Base-by-base conservation (phyloP, 805 yeast species). In the Yamadazyma sp. region DNA sequence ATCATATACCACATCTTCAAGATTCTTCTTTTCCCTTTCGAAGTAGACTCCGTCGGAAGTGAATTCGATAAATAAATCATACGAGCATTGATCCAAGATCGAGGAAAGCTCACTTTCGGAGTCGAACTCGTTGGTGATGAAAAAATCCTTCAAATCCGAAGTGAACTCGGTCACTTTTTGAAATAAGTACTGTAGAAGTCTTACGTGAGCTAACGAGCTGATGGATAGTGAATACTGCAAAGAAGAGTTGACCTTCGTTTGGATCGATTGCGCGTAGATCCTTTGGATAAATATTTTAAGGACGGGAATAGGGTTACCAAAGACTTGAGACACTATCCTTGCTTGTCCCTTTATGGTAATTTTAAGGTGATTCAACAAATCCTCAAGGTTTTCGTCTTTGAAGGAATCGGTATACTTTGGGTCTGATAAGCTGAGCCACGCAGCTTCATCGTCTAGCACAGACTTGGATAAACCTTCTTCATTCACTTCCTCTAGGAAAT, bases 41-140 rank as follows among this genome's bases (percentile, higher is more conserved):
- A 90, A 81, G 59, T 88, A 90, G 32, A 73, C 69, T 41, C 77
- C 76, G 41, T 83, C 86, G 19, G 74, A 73, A 18, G 84, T 62
- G 53, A 79, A 84, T 32, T 82, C 81, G 13, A 77, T 70, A 57
- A 91, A 91, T 12, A 87, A 60, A 47, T 84, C 95, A n/a, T 75
- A 72, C 52, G 71, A 78, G 41, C 79, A 73, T 49, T 82, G 88
- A 47, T 90, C 95, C 24, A 91, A 62, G 3, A 82, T 73, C 1
- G 51, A 30, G 3, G 63, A 57, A 28, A 77, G 52, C 40, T 69
- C 75, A 32, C 60, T 78, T 28, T 70, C 68, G 7, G 63, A 64
- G 44, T 74, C 78, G 10, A 75, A 55, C 3, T 70, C 73, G 38
- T 71, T 68, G 16, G 70, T 60, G 6, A 57, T 49, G 38, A 86